Evolutionary conservation across 805 yeast species (phyloP).

Genomic region (Zygoascus flipseniorum): DNA sequence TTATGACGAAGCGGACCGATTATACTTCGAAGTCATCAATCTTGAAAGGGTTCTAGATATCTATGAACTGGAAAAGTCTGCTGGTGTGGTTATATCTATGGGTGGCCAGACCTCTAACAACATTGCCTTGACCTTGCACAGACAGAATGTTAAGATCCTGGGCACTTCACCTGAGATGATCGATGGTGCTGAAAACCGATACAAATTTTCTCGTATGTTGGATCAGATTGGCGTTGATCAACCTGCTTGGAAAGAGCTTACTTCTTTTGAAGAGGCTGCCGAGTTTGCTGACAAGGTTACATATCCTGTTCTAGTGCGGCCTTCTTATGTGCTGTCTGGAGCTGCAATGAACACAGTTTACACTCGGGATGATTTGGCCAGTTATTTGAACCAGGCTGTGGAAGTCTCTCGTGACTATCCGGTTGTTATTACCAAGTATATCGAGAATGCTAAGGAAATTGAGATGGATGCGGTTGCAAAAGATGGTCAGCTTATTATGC

Average conservation of each 20-base stretch:
- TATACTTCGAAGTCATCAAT: constrained; percentile 91
- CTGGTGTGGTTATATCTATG: constrained; percentile 93
- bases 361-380: constrained; percentile 78
- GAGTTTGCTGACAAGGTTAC: constrained; percentile 82
- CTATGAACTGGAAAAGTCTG: constrained; percentile 81
- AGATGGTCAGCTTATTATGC: constrained; percentile 91
- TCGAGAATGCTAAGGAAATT: constrained; percentile 94
- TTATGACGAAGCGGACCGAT: constrained; percentile 95
- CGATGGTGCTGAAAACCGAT: constrained; percentile 96
- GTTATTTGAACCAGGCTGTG: constrained; percentile 86
- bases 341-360: constrained; percentile 99
- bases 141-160: constrained; percentile 88
- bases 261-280: constrained; percentile 88
- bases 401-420: constrained; percentile 98
- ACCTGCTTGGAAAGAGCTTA: constrained; percentile 98
- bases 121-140: constrained; percentile 84
- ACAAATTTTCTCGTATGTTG: constrained; percentile 94
- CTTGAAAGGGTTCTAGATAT: constrained; percentile 91
- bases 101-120: constrained; percentile 99
- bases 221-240: constrained; percentile 96
- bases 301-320: constrained; percentile 94
- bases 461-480: constrained; percentile 98
- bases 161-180: constrained; percentile 99
- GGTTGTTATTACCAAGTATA: constrained; percentile 92
- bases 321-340: constrained; percentile 94